Conservation (phyloP, 2,329 filamentous ascomycete species). For the Taxawa tesnikishii region DNA sequence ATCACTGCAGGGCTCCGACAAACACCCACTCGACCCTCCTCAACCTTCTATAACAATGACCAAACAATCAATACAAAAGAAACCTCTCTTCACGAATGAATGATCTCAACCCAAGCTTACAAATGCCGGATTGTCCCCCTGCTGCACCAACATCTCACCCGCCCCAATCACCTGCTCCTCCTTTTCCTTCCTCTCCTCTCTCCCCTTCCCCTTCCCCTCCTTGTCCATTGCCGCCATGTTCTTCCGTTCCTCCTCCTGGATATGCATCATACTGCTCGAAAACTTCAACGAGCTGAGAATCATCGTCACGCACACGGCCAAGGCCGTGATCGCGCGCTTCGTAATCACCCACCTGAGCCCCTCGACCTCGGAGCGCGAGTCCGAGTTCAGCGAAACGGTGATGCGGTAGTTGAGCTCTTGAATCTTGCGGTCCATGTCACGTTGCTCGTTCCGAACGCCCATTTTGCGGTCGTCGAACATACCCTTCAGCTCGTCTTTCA, state of each 20-base stretch:
- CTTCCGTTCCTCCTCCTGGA: constrained; percentile 26
- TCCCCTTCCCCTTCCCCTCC: not conserved
- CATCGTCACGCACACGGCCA: constrained; percentile 36
- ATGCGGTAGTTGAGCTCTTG: constrained; percentile 97
- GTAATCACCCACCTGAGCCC: constrained; percentile 76
- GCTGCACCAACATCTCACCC: constrained; percentile 18
- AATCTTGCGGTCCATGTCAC: constrained; percentile 72
- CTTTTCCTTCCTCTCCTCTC: not conserved
- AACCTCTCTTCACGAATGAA: too few species aligned
- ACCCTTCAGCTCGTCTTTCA: constrained; percentile 87
- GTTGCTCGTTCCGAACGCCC: constrained; percentile 78
- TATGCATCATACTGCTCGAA: constrained; percentile 25
- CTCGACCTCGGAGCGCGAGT: constrained; percentile 85
- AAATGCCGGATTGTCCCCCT: constrained; percentile 19
- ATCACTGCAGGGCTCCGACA: too few species aligned
- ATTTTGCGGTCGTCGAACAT: constrained; percentile 96
- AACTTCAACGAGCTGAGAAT: constrained; percentile 28
- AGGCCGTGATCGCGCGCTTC: constrained; percentile 48
- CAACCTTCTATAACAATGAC: too few species aligned
- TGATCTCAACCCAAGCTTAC: constrained; percentile 17
- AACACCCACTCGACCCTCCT: too few species aligned
- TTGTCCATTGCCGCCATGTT: constrained; percentile 11
- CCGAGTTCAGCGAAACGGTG: constrained; percentile 76
- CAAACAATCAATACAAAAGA: too few species aligned
- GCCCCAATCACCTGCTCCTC: not conserved